phyloP scores from a whole-genome alignment of 257 asterid genomes.

The Gentiana macrophylla region DNA sequence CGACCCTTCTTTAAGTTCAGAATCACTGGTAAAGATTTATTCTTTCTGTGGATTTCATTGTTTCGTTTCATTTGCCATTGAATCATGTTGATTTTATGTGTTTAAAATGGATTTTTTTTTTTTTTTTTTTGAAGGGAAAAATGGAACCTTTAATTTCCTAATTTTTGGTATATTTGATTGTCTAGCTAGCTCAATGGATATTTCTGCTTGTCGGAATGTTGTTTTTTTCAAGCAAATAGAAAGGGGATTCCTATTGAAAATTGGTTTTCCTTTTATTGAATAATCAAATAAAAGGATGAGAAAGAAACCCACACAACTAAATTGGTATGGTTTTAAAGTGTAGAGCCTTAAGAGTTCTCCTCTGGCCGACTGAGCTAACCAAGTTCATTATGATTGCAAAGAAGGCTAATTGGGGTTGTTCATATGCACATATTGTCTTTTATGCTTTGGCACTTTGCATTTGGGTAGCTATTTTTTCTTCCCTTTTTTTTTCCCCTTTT shows the following conservation, averaged over 20 bases:
- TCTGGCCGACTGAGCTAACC: too few relatives aligned
- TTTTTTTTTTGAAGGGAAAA: neutral
- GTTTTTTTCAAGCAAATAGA: neutral
- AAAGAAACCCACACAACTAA: neutral
- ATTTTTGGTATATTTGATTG: neutral
- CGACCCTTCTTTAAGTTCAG: conserved; percentile 51
- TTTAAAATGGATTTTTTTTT: neutral
- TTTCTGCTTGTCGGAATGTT: neutral
- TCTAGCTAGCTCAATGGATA: neutral
- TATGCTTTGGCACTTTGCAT: too few relatives aligned
- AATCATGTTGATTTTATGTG: neutral
- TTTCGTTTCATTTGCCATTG: neutral
- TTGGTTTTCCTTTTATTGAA: neutral
- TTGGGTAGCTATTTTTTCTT: too few relatives aligned
- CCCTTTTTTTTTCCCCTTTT: too few relatives aligned
- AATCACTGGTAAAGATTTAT: conserved; percentile 42
- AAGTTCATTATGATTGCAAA: neutral
- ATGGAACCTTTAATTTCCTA: neutral
- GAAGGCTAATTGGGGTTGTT: neutral
- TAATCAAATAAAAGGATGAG: neutral
- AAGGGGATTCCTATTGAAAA: neutral
- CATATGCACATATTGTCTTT: neutral
- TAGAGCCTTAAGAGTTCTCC: too few relatives aligned
- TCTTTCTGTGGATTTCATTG: neutral
- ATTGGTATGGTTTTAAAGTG: neutral